Evolutionary conservation across 2,329 filamentous ascomycete species (phyloP), one percentile per base, ranked within the genome.

Genomic region (Hortaea werneckii): DNA sequence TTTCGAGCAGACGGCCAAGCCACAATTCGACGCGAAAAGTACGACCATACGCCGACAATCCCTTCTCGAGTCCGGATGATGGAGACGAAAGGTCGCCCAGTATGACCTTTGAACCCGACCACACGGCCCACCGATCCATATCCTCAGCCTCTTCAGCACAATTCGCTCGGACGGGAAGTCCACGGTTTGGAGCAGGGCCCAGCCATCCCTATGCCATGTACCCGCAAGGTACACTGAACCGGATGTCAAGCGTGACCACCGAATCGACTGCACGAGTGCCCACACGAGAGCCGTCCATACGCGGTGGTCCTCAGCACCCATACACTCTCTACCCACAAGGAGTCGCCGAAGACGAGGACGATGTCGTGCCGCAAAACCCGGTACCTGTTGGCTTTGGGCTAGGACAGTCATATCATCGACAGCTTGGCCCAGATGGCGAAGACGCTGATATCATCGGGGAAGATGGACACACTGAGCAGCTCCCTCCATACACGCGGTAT

Each of bases 401-500:
- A 32, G 72, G 73, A 5, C 77, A 75, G 45, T 53, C 49, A 7
- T 94, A 88, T 56, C 84, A 83, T 58, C 73, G 85, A 51, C 79
- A 83, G 43, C 66, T 87, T 43, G 85, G 84, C 0, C 83, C 86
- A 0, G 85, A 88, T 46, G 87, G 87, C 43, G 87, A 95, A 66
- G 89, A 95, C 56, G 87, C 83, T 40, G 88, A 89, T 61, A 79
- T 95, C 44, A 83, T 95, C 43, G 88, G 88, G 1, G 85, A 85
- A 0, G 80, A 94, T 58, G 89, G 89, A 1, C 88, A 95, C 60
- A 83, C 85, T 1, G 90, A 96, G 65, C 87, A 94, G 63, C 70
- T 95, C 12, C 90, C 90, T 9, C 90, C 90, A 0, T 96, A 96
- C 61, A 86, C 87, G 10, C 77, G 87, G 62, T 95, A 94, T 65